Conservation (phyloP, 2,329 filamentous ascomycete species). For the Fusarium albosuccineum region DNA sequence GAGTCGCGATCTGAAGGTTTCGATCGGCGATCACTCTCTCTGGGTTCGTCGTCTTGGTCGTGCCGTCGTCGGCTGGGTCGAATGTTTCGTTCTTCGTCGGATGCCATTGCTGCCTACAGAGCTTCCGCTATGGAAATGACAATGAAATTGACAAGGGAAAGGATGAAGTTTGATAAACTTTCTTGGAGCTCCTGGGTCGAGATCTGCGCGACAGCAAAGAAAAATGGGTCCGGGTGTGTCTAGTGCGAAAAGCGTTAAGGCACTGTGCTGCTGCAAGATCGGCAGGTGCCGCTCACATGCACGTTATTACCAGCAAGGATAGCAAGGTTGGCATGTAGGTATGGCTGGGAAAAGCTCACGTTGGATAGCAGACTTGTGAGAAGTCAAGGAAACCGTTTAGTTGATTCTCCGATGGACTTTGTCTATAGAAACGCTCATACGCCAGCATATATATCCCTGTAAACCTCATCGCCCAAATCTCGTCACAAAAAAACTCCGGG, state of each 20-base stretch:
- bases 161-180: slow-evolving; percentile 28
- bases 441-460: slow-evolving; percentile 33
- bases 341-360: too few relatives aligned
- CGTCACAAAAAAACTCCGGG: slow-evolving; percentile 24
- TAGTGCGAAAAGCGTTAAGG: slow-evolving; percentile 1
- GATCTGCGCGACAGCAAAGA: slow-evolving; percentile 1
- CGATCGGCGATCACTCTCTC: slow-evolving; percentile 39
- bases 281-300: not conserved
- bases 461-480: slow-evolving; percentile 17
- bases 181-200: not conserved
- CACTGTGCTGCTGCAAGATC: slow-evolving; percentile 6
- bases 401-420: not conserved
- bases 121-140: slow-evolving; percentile 1
- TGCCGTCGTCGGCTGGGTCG: slow-evolving; percentile 33
- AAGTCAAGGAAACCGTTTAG: not conserved
- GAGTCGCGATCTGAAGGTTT: slow-evolving; percentile 42
- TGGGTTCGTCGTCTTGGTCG: slow-evolving; percentile 33
- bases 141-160: slow-evolving; percentile 1
- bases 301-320: not conserved
- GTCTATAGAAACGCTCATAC: slow-evolving; percentile 32
- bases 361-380: not conserved
- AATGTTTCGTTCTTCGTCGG: slow-evolving; percentile 41
- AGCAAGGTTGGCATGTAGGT: not conserved
- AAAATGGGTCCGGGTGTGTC: slow-evolving; percentile 27
- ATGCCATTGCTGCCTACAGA: slow-evolving; percentile 43